Conservation (phyloP, 2,329 filamentous ascomycete genomes). For the Hymenoscyphus fructigenus region DNA sequence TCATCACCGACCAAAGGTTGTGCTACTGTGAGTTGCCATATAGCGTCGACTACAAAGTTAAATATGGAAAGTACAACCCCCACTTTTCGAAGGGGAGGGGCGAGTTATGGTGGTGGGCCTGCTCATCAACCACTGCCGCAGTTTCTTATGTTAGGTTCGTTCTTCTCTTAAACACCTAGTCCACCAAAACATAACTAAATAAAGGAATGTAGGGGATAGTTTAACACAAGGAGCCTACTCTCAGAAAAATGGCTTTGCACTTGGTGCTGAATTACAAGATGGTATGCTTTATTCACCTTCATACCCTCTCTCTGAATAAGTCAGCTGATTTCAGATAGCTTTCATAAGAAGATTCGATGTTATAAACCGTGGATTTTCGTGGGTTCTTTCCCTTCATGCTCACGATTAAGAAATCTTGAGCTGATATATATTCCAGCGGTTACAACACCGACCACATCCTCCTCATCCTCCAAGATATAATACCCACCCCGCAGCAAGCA, state of each 20-base stretch:
- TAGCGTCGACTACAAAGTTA: too few relatives aligned
- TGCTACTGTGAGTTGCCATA: too few relatives aligned
- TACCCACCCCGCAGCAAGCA: constrained; percentile 60
- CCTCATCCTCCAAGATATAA: constrained; percentile 63
- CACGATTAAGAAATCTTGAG: background rate
- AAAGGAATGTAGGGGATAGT: constrained; percentile 4
- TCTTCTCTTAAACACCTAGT: background rate
- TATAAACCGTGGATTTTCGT: constrained; percentile 12
- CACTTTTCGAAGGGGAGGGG: background rate
- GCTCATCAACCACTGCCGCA: background rate
- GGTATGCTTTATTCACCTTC: background rate
- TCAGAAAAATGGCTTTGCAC: constrained; percentile 6
- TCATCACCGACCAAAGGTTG: too few relatives aligned
- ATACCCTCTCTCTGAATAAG: too few relatives aligned
- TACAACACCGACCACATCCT: constrained; percentile 78
- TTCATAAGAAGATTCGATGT: constrained; percentile 11
- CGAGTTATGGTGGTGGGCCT: background rate
- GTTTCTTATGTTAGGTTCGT: constrained; percentile 10
- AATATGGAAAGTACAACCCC: background rate
- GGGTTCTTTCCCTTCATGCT: background rate
- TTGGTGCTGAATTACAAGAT: constrained; percentile 7
- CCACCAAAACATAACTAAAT: background rate
- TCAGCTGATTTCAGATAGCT: constrained; percentile 1
- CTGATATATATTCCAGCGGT: constrained; percentile 46
- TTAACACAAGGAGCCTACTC: constrained; percentile 3